Conservation (phyloP, 163 green algal genomes). For the Chloromonas sp. region DNA sequence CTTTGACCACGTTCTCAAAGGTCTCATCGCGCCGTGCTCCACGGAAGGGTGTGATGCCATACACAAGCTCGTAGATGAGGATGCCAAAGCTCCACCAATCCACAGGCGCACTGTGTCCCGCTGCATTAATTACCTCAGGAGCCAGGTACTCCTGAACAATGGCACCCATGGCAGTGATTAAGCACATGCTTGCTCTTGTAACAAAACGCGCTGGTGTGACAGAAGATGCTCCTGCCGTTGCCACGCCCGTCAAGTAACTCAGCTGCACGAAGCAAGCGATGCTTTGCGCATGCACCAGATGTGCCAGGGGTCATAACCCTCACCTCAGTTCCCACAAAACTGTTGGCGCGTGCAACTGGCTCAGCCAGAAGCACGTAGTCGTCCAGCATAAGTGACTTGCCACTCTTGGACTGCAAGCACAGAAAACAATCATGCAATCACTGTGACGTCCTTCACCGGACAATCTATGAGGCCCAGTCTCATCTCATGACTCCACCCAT, state of each 20-base stretch:
- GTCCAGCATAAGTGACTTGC: conserved; percentile 27
- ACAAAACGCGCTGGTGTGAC: no score
- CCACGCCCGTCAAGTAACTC: no score
- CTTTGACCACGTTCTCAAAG: conserved; percentile 84
- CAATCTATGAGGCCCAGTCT: no score
- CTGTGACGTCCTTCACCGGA: not conserved
- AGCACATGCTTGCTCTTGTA: no score
- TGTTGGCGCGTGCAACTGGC: conserved; percentile 78
- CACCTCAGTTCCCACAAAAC: conserved; percentile 82
- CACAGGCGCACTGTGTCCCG: conserved; percentile 69
- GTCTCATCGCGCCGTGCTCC: conserved; percentile 72
- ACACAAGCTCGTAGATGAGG: conserved; percentile 88
- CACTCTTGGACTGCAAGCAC: conserved; percentile 9
- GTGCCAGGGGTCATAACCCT: no score
- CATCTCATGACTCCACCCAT: no score
- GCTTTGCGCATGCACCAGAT: no score
- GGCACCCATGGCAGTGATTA: no score
- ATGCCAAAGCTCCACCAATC: conserved; percentile 94
- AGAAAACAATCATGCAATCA: not conserved
- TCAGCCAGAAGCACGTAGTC: conserved; percentile 62
- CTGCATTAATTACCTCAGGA: conserved; percentile 86
- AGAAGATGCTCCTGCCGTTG: no score
- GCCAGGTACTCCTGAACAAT: conserved; percentile 82
- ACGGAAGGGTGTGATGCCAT: conserved; percentile 83
- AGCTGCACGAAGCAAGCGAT: no score